These are phyloP conservation scores for Xylaria acuta DNA, from an alignment of 495 filamentous ascomycete genomes.

Conservation along the genomic window DNA sequence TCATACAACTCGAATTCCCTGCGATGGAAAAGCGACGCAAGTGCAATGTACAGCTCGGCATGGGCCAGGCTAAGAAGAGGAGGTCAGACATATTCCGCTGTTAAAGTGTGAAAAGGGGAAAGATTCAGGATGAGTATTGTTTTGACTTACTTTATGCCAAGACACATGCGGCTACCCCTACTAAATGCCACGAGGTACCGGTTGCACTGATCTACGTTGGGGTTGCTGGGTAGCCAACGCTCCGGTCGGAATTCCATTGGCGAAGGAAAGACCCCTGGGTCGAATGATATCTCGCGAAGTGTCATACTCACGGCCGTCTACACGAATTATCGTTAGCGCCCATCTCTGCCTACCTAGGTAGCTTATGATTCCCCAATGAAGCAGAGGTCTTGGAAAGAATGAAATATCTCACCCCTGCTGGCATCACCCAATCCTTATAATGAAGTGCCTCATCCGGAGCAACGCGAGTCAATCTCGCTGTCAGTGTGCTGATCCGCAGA, in stretches of 20 bases:
- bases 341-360: neutral
- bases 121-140: neutral
- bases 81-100: neutral
- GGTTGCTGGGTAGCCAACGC: conserved; percentile 24
- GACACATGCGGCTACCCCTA: conserved; percentile 23
- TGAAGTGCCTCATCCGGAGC: conserved; percentile 12
- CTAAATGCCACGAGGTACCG: conserved; percentile 21
- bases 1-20: conserved; percentile 20
- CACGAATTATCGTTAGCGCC: neutral
- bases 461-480: conserved; percentile 16
- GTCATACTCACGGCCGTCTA: conserved; percentile 28
- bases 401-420: conserved; percentile 20
- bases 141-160: conserved; percentile 25
- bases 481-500: conserved; percentile 9
- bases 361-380: neutral
- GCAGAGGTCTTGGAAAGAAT: neutral
- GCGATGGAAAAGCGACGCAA: conserved; percentile 11
- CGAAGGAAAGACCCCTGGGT: conserved; percentile 22
- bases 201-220: conserved; percentile 20
- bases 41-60: conserved; percentile 16
- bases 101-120: neutral
- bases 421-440: conserved; percentile 23
- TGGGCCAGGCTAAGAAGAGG: neutral
- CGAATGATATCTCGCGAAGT: conserved; percentile 19
- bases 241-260: conserved; percentile 21